Conservation (phyloP, 148 eudicot species). For the Tetragonia tetragonoides region DNA sequence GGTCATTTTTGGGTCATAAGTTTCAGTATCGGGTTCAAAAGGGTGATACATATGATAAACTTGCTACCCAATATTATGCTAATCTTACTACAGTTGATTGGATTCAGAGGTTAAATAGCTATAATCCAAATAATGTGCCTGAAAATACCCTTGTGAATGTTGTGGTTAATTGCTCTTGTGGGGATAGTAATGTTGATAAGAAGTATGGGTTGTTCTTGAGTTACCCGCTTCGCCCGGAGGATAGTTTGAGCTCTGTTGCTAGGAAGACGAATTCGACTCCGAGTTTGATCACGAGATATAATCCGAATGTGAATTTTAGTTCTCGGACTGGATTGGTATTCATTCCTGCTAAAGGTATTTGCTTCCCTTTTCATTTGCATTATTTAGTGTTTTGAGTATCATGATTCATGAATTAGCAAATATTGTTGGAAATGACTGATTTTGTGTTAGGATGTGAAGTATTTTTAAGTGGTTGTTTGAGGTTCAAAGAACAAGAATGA, state of each 20-base stretch:
- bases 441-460: background rate
- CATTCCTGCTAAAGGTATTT: constrained; percentile 70
- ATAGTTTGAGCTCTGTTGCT: constrained; percentile 35
- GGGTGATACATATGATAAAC: constrained; percentile 57
- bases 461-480: background rate
- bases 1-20: constrained; percentile 58
- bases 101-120: constrained; percentile 44
- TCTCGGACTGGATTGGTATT: constrained; percentile 55
- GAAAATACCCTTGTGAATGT: constrained; percentile 40
- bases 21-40: constrained; percentile 36
- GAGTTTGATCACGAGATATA: constrained; percentile 47
- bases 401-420: background rate
- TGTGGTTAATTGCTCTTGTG: constrained; percentile 67
- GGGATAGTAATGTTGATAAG: constrained; percentile 32
- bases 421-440: background rate
- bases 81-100: constrained; percentile 55
- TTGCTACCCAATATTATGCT: constrained; percentile 46
- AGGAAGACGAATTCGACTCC: constrained; percentile 27
- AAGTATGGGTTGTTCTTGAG: constrained; percentile 60
- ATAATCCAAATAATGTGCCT: constrained; percentile 38
- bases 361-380: background rate
- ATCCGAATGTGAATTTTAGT: constrained; percentile 42
- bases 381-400: background rate
- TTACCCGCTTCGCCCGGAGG: constrained; percentile 57
- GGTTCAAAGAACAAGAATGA: background rate